Percentiles rank a stretch among this genome's conserved stretches.
Evolutionary conservation across 2,329 filamentous ascomycete species (phyloP).

Genomic region (Blumeria graminis): DNA sequence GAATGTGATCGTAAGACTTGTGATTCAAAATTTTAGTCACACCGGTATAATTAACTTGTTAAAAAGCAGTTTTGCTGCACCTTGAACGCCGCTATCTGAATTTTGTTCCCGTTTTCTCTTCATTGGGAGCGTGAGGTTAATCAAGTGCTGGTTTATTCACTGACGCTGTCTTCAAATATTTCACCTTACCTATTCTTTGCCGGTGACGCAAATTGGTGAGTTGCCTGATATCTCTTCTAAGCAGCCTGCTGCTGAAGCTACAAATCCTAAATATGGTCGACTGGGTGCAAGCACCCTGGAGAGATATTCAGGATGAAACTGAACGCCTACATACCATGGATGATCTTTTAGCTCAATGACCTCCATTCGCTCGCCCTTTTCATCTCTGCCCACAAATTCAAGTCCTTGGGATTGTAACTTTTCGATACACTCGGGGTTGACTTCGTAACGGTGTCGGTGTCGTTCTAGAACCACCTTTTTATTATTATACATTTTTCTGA

Average conservation of each 20-base stretch:
- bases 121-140: too few species aligned
- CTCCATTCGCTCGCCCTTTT: slow-evolving; percentile 58
- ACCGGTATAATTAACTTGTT: too few species aligned
- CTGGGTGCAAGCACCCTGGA: slow-evolving; percentile 50
- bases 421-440: slow-evolving; percentile 58
- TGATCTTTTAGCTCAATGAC: slow-evolving; percentile 63
- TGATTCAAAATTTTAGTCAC: too few species aligned
- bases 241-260: slow-evolving; percentile 37
- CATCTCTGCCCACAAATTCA: slow-evolving; percentile 57
- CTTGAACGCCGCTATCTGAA: too few species aligned
- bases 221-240: slow-evolving; percentile 7
- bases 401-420: slow-evolving; percentile 44
- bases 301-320: slow-evolving; percentile 76
- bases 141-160: too few species aligned
- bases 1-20: too few species aligned
- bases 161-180: too few species aligned
- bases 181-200: too few species aligned
- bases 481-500: slow-evolving; percentile 49
- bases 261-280: slow-evolving; percentile 60
- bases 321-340: slow-evolving; percentile 64
- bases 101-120: too few species aligned
- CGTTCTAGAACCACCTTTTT: slow-evolving; percentile 38
- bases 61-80: too few species aligned
- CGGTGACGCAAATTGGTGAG: too few species aligned
- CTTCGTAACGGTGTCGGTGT: slow-evolving; percentile 76